Conservation (phyloP, 148 eudicot species). For the Arbutus unedo region DNA sequence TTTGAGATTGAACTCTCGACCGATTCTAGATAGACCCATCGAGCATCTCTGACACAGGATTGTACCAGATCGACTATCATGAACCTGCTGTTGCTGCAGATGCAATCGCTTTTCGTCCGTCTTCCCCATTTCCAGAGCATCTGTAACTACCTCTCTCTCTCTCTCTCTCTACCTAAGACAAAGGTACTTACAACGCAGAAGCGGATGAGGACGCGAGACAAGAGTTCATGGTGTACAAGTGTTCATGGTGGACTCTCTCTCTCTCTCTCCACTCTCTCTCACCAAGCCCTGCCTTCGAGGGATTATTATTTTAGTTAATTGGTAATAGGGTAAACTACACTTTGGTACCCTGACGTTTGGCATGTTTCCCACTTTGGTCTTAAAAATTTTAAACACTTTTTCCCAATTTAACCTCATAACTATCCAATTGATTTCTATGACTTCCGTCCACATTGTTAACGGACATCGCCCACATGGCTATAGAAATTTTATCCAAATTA, state of each 20-base stretch:
- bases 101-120: constrained; percentile 24
- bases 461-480: too few species aligned
- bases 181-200: background rate
- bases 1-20: constrained; percentile 23
- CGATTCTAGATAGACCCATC: constrained; percentile 16
- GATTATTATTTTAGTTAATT: background rate
- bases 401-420: too few species aligned
- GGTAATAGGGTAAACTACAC: too few species aligned
- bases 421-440: too few species aligned
- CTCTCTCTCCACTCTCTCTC: background rate
- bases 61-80: background rate
- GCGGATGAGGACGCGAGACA: constrained; percentile 5
- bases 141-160: constrained; percentile 23
- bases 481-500: too few species aligned
- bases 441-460: too few species aligned
- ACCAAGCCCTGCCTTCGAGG: background rate
- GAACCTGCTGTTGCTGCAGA: constrained; percentile 17
- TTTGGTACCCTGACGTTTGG: too few species aligned
- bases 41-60: constrained; percentile 28
- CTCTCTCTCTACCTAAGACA: background rate
- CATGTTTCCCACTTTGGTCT: too few species aligned
- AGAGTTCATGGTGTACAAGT: constrained; percentile 6
- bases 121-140: constrained; percentile 52
- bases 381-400: too few species aligned
- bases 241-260: background rate